These are phyloP conservation scores for Chlamydomonas applanata DNA, from an alignment of 139 green algal species.

Conservation along the genomic window DNA sequence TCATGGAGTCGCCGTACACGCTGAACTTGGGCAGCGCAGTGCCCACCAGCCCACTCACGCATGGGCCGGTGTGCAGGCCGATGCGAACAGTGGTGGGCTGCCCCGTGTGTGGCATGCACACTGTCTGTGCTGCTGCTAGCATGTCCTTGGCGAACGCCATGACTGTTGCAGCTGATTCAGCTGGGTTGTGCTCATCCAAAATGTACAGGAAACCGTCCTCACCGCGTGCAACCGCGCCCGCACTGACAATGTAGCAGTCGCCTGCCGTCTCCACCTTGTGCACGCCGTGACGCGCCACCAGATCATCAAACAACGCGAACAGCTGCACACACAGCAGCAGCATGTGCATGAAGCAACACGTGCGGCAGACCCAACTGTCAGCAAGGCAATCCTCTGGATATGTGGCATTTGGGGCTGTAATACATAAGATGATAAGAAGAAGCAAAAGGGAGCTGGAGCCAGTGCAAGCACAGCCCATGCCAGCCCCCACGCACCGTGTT, in stretches of 20 bases:
- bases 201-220: slow-evolving; percentile 4
- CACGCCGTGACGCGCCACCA: not conserved
- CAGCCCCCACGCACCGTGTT: not conserved
- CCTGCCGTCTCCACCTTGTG: slow-evolving; percentile 11
- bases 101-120: slow-evolving; percentile 35
- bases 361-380: too few species aligned
- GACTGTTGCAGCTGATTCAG: not conserved
- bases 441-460: too few species aligned
- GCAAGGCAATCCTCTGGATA: too few species aligned
- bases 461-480: too few species aligned
- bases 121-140: not conserved
- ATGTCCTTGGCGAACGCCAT: not conserved
- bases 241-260: not conserved
- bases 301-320: not conserved
- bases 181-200: not conserved
- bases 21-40: slow-evolving; percentile 35
- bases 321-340: not conserved
- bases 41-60: slow-evolving; percentile 26
- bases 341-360: too few species aligned
- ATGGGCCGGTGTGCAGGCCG: slow-evolving; percentile 31
- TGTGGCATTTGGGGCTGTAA: too few species aligned
- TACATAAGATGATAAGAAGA: too few species aligned
- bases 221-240: not conserved
- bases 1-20: slow-evolving; percentile 18
- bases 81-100: slow-evolving; percentile 23